Percentiles rank a stretch among this genome's conserved stretches.
Conservation (phyloP, 1,139 yeast genomes). For the Lodderomyces parapsilosis region DNA sequence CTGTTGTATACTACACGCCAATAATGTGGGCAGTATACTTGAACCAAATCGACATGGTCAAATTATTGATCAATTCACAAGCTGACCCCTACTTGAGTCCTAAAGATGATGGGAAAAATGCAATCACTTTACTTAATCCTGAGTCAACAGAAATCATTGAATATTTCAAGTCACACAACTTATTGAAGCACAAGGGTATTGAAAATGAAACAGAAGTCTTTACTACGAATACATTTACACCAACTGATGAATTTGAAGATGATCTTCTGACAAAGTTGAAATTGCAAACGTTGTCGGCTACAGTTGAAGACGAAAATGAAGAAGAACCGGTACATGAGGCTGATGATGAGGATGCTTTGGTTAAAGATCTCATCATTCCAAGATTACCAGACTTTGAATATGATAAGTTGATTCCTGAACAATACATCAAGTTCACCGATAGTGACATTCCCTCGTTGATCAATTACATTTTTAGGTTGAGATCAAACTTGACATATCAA, state of each 20-base stretch:
- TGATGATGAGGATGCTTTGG: slow-evolving; percentile 30
- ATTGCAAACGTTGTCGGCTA: slow-evolving; percentile 45
- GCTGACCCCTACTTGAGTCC: slow-evolving; percentile 44
- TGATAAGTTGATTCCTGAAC: slow-evolving; percentile 43
- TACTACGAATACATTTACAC: slow-evolving; percentile 13
- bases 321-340: slow-evolving; percentile 25
- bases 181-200: slow-evolving; percentile 29
- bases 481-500: slow-evolving; percentile 30
- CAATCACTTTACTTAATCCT: slow-evolving; percentile 33
- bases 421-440: slow-evolving; percentile 60
- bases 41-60: slow-evolving; percentile 34
- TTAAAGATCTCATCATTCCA: slow-evolving; percentile 28
- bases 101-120: slow-evolving; percentile 29
- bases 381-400: slow-evolving; percentile 46
- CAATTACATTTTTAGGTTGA: slow-evolving; percentile 51
- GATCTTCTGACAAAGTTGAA: slow-evolving; percentile 45
- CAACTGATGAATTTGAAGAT: slow-evolving; percentile 34
- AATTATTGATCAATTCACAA: slow-evolving; percentile 35
- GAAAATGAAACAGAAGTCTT: slow-evolving; percentile 18
- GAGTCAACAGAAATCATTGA: slow-evolving; percentile 33
- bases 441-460: slow-evolving; percentile 63
- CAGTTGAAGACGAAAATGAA: slow-evolving; percentile 19
- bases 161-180: slow-evolving; percentile 39
- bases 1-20: slow-evolving; percentile 37
- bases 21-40: slow-evolving; percentile 51